Base-by-base conservation (phyloP, 2,329 filamentous ascomycete genomes). In the Xylaria sp. region DNA sequence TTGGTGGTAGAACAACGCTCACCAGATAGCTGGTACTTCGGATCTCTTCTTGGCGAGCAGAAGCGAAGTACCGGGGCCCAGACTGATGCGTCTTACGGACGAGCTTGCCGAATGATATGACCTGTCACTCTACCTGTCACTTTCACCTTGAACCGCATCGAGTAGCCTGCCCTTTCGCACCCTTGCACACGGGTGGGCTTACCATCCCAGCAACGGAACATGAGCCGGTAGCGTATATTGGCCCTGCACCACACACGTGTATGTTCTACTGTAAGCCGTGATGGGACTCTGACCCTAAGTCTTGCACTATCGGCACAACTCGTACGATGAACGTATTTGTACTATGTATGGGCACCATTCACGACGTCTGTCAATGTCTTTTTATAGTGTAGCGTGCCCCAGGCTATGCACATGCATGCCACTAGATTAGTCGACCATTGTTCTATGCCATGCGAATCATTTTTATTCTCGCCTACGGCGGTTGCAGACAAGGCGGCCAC, bases 161-260 rank as follows among this genome's bases (percentile, higher is more conserved):
- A 41, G 55, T 36, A 50, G 52, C 32, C 36, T 46, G 30, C 48
- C 18, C 43, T 25, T 56, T 61, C 36, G 43, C 41, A 25, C 52
- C 65, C 66, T 50, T 68, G 64, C 63, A 41, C 61, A 66, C 68
- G 68, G 60, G 57, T 60, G 48, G 32, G 59, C 58, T 69, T 63
- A 69, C 57, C 60, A 71, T 60, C 69, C 68, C 53, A 68, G 65
- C 68, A 65, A 58, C 68, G 68, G 68, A 70, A 70, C 56, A 60
- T 48, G 58, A 70, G 68, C 68, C 68, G 68, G 65, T 55, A 68
- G 61, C 50, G 68, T 57, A 60, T 56, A 43, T 59, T 65, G 39
- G 65, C 53, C 34, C 46, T 63, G 50, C 60, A 50, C 39, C 56
- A 46, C 23, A 60, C 57, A 59, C 60, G 34, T 56, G 20, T 56